Percentiles rank a stretch among this genome's conserved stretches.
Evolutionary conservation across 1,284 basidiomycete species (phyloP).

Genomic region (Trichosporon sp.): DNA sequence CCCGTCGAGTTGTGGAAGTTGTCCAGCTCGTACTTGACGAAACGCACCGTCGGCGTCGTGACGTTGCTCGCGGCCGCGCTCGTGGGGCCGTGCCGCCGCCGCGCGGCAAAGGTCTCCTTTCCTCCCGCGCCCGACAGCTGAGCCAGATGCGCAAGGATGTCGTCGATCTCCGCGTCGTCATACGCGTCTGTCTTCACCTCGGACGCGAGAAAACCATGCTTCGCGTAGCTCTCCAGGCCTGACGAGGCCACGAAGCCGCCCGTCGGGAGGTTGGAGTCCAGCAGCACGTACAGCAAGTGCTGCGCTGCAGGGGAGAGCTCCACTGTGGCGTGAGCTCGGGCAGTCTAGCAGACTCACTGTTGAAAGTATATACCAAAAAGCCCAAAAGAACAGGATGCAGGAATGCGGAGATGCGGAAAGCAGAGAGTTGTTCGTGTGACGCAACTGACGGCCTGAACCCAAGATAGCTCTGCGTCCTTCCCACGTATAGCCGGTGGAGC

Average conservation of each 20-base stretch:
- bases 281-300: constrained; percentile 57
- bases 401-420: background rate
- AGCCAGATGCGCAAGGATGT: background rate
- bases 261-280: constrained; percentile 90
- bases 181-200: background rate
- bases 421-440: background rate
- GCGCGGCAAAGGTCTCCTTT: background rate
- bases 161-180: background rate
- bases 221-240: constrained; percentile 82
- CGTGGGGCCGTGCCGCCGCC: background rate
- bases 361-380: background rate
- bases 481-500: background rate
- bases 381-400: background rate
- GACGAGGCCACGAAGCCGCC: constrained; percentile 97
- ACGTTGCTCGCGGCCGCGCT: background rate
- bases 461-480: background rate
- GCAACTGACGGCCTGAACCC: background rate
- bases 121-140: background rate
- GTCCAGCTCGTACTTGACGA: constrained; percentile 27
- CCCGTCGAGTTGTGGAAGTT: constrained; percentile 71
- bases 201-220: constrained; percentile 68
- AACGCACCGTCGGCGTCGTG: background rate
- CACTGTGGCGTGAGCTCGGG: background rate
- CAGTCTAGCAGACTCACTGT: background rate
- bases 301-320: constrained; percentile 1